Percentiles rank a stretch among this genome's conserved stretches.
These are phyloP conservation scores for Hibiscus tridactylites DNA, from an alignment of 345 rosid genomes.

Conservation along the genomic window DNA sequence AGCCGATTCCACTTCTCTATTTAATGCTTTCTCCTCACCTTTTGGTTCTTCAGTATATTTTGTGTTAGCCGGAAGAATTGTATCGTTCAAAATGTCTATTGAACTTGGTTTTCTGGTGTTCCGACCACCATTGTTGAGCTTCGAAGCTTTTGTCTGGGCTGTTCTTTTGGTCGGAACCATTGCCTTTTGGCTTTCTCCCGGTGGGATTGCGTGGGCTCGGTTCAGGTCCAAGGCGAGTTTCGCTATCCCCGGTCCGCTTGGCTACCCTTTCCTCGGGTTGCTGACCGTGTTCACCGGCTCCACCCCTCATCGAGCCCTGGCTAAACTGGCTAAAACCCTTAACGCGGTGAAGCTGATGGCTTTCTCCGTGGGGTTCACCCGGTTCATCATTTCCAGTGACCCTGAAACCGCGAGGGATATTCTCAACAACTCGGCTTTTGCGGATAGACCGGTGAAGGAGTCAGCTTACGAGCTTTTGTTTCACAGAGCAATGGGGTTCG, in stretches of 20 bases:
- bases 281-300: slow-evolving; percentile 12
- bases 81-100: neutral
- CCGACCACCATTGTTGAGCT: slow-evolving; percentile 9
- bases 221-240: slow-evolving; percentile 11
- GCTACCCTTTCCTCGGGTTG: slow-evolving; percentile 45
- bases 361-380: slow-evolving; percentile 68
- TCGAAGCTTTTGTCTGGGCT: slow-evolving; percentile 27
- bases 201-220: slow-evolving; percentile 68
- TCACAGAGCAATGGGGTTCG: slow-evolving; percentile 64
- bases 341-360: slow-evolving; percentile 56
- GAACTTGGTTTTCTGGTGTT: neutral
- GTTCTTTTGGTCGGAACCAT: slow-evolving; percentile 24
- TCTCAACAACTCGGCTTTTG: slow-evolving; percentile 65
- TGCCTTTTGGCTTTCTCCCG: slow-evolving; percentile 41
- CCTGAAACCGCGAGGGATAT: slow-evolving; percentile 75
- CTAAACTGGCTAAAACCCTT: slow-evolving; percentile 23
- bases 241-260: slow-evolving; percentile 61
- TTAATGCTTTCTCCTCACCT: neutral
- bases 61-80: neutral
- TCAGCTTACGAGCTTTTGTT: slow-evolving; percentile 80
- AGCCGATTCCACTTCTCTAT: neutral
- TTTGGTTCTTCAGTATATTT: neutral
- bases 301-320: slow-evolving; percentile 44
- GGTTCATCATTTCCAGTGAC: slow-evolving; percentile 59
- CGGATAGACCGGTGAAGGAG: slow-evolving; percentile 78